Conservation (phyloP, 176 grass and related monocot species). For the Hsuehochloa calcarea region DNA sequence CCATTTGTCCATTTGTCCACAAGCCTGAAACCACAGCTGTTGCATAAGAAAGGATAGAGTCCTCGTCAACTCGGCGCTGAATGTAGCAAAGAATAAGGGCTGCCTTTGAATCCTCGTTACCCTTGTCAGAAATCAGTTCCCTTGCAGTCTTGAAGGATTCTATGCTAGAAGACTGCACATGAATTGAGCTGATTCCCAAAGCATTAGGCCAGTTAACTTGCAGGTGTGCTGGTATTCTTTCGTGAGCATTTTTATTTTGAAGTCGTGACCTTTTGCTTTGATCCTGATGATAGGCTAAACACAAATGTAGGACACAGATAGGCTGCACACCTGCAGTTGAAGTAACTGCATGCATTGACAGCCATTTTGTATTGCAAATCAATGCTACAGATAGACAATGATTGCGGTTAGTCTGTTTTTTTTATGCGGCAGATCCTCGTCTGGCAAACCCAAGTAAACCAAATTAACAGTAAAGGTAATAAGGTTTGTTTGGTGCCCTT, state of each 20-base stretch:
- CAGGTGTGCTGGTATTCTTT: slow-evolving; percentile 94
- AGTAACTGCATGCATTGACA: slow-evolving; percentile 1
- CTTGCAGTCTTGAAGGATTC: slow-evolving; percentile 82
- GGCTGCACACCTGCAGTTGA: background rate
- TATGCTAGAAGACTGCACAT: slow-evolving; percentile 77
- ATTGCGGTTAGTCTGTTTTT: background rate
- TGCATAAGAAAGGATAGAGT: slow-evolving; percentile 53
- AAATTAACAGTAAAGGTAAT: background rate
- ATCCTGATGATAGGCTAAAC: slow-evolving; percentile 42
- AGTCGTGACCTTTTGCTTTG: slow-evolving; percentile 52
- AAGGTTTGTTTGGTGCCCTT: background rate
- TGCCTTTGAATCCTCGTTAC: slow-evolving; percentile 13
- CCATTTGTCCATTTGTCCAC: slow-evolving; percentile 82
- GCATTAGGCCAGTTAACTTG: slow-evolving; percentile 86
- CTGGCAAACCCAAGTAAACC: background rate
- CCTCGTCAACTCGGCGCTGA: slow-evolving; percentile 67
- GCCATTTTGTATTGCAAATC: background rate
- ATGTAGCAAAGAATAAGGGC: slow-evolving; percentile 84
- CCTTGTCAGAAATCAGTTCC: slow-evolving; percentile 51
- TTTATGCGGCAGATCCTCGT: background rate
- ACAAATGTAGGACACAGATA: background rate
- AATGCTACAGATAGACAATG: background rate
- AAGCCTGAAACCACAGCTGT: slow-evolving; percentile 51
- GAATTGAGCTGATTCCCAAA: slow-evolving; percentile 90
- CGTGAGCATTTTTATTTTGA: slow-evolving; percentile 69